Conservation (phyloP, 2,329 filamentous ascomycete species). For the Venturia carpophila region DNA sequence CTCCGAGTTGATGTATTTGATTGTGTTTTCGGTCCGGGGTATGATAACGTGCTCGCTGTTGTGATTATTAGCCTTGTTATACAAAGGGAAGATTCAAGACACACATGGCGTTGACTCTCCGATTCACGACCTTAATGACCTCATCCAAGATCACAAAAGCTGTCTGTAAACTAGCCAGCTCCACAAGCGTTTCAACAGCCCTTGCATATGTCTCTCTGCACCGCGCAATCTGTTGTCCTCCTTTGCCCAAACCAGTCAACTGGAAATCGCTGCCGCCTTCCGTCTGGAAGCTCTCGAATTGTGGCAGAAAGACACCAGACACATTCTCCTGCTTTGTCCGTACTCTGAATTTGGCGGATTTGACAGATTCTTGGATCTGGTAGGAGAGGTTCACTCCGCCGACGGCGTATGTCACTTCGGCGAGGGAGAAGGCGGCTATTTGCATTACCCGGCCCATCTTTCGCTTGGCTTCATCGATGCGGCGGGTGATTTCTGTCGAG, state of each 20-base stretch:
- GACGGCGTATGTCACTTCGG: conserved; percentile 94
- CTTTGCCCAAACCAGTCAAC: conserved; percentile 90
- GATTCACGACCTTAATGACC: conserved; percentile 98
- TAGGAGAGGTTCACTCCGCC: conserved; percentile 85
- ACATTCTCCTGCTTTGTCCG: conserved; percentile 98
- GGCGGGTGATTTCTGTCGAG: conserved; percentile 70
- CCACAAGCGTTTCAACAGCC: conserved; percentile 91
- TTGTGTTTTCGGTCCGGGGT: conserved; percentile 96
- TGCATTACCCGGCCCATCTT: conserved; percentile 99
- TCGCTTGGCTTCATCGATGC: conserved; percentile 97
- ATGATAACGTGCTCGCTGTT: conserved; percentile 85
- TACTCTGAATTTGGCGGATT: conserved; percentile 84
- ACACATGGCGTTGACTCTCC: conserved; percentile 94
- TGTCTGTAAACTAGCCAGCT: conserved; percentile 91
- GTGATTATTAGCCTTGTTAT: conserved; percentile 21
- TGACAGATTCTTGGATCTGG: conserved; percentile 93
- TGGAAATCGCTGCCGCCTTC: conserved; percentile 95
- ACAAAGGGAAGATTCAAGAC: conserved; percentile 27
- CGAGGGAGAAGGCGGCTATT: conserved; percentile 93
- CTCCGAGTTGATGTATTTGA: conserved; percentile 99
- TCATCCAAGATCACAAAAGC: conserved; percentile 97
- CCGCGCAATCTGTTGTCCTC: conserved; percentile 91
- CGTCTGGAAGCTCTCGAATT: conserved; percentile 83
- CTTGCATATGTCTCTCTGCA: conserved; percentile 93
- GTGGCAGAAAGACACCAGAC: conserved; percentile 86